Conservation (phyloP, 2,329 filamentous ascomycete genomes). For the Bimuria novae-zelandiae region DNA sequence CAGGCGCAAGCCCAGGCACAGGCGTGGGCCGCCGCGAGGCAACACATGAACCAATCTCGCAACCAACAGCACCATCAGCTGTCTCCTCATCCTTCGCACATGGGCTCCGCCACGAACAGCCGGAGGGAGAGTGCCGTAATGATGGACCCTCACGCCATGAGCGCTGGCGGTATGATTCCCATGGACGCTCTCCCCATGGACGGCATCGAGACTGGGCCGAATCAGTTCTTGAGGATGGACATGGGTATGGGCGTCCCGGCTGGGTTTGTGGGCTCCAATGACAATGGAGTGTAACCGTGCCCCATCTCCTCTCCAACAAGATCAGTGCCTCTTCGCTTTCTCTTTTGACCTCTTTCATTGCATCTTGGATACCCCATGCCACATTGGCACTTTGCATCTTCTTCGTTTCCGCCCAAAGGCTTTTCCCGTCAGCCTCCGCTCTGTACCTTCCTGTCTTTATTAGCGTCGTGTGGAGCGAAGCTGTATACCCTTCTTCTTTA, state of each 20-base stretch:
- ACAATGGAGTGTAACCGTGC: constrained; percentile 20
- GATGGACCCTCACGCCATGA: constrained; percentile 34
- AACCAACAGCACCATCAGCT: constrained; percentile 35
- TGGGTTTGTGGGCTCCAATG: constrained; percentile 34
- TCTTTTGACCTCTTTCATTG: not conserved
- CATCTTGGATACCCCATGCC: not conserved
- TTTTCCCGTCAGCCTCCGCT: not conserved
- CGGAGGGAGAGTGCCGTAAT: constrained; percentile 36
- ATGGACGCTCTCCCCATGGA: constrained; percentile 42
- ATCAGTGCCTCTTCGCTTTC: not conserved
- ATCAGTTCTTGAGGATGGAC: constrained; percentile 40
- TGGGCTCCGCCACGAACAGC: constrained; percentile 38
- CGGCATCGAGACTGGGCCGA: constrained; percentile 36
- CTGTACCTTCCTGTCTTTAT: constrained; percentile 16
- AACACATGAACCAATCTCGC: constrained; percentile 45
- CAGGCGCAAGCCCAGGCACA: constrained; percentile 34
- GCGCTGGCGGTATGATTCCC: constrained; percentile 26
- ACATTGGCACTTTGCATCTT: not conserved
- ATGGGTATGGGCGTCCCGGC: constrained; percentile 34
- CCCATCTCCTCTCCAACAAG: not conserved
- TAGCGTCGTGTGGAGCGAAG: constrained; percentile 22
- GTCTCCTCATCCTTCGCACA: constrained; percentile 29
- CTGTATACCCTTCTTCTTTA: constrained; percentile 8
- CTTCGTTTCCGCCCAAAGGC: not conserved
- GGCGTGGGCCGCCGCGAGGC: constrained; percentile 39